Evolutionary conservation across 2,329 filamentous ascomycete genomes (phyloP).

Genomic region (Epicoccum sorghinum): DNA sequence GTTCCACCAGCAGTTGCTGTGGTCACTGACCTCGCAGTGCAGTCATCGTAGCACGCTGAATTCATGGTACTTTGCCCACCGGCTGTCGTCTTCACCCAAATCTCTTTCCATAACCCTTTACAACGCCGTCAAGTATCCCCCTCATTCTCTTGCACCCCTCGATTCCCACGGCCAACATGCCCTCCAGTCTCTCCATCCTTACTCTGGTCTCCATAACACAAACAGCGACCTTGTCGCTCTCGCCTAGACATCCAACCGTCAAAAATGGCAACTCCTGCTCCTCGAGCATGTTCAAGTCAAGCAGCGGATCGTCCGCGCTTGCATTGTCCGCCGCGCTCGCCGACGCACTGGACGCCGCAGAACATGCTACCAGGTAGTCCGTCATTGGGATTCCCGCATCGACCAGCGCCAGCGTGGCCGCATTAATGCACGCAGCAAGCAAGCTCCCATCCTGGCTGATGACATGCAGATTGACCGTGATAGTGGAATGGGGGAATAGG

Average conservation of each 20-base stretch:
- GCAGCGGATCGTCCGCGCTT: constrained; percentile 74
- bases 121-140: constrained; percentile 78
- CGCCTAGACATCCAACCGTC: constrained; percentile 81
- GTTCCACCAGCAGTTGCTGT: not conserved
- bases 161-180: constrained; percentile 89
- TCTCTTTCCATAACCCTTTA: constrained; percentile 54
- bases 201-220: constrained; percentile 87
- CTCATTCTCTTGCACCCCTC: constrained; percentile 90
- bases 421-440: constrained; percentile 88
- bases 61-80: not conserved
- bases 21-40: not conserved
- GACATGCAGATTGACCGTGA: constrained; percentile 83
- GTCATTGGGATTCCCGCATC: constrained; percentile 96
- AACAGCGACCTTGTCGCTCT: constrained; percentile 75
- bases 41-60: not conserved
- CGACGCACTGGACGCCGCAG: constrained; percentile 76
- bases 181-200: constrained; percentile 81
- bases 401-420: constrained; percentile 86
- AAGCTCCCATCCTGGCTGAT: constrained; percentile 89
- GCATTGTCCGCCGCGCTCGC: constrained; percentile 61
- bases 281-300: constrained; percentile 80
- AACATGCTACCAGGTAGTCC: constrained; percentile 88
- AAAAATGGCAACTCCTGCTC: constrained; percentile 88
- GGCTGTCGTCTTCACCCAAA: constrained; percentile 27
- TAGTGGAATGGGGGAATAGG: constrained; percentile 86